Base-by-base conservation (phyloP, 2,329 filamentous ascomycete genomes). In the Malbranchea cinnamomea region DNA sequence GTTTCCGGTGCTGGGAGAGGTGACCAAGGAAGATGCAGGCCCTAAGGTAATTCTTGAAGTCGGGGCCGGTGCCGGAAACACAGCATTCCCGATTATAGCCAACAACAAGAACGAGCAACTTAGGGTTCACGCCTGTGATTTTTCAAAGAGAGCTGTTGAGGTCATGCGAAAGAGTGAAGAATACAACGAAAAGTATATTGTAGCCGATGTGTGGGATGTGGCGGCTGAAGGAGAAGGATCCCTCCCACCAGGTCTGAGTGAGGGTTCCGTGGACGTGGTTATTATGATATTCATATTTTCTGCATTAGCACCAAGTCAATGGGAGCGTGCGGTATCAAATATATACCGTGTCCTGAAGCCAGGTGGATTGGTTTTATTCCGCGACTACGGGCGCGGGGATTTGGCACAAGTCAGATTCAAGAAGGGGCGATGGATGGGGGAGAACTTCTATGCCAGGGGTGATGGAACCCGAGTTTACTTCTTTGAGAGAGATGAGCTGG, bases 211-310 rank as follows among this genome's bases (percentile, higher is more conserved):
- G 11, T 98, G 91, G 87, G 89, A 98, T 57, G 78, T 79, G 9
- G 72, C 85, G 2, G 68, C 72, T 36, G 65, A 75, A 31, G 54
- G 50, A 4, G 59, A 59, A 1, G 43, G 48, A 12, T 47, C 46
- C 3, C 60, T 94, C 5, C 87, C 89, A 4, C 80, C 82, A 2
- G 80, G 74, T 2, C 59, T 98, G 10, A 62, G 62, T 28, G 76
- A 84, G 44, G 74, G 67, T n/a, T 80, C 72, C 35, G 84, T 94
- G 36, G 87, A 98, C 54, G 72, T 95, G 22, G 82, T 92, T 21
- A 65, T 98, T 31, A 74, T 98, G 68, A 83, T 98, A 37, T 98
- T 98, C 60, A 87, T 95, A 48, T 95, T 98, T 63, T 93, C 83
- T 11, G 89, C 89, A 2, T 62, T 98, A 26, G 75, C 78, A 19